Conservation (phyloP, 495 filamentous ascomycete genomes). For the Pyrenopolyporus hunteri region DNA sequence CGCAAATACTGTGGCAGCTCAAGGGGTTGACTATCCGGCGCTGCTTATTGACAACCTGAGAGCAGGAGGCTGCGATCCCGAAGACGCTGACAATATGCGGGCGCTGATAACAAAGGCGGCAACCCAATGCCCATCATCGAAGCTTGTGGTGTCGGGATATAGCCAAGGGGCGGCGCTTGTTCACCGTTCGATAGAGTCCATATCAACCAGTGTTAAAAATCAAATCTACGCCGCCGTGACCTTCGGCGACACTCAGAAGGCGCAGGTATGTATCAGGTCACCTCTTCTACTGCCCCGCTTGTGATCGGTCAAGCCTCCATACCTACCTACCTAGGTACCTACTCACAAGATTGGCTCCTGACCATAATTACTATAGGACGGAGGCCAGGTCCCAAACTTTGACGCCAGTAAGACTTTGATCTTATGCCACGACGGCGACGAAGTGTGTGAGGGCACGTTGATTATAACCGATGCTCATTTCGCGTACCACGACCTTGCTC, state of each 20-base stretch:
- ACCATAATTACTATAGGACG: constrained; percentile 40
- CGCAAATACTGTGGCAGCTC: constrained; percentile 40
- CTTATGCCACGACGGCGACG: constrained; percentile 59
- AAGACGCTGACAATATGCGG: constrained; percentile 45
- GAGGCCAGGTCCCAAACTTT: constrained; percentile 54
- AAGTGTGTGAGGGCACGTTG: constrained; percentile 59
- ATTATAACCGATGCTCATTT: constrained; percentile 56
- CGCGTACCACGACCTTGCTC: constrained; percentile 47
- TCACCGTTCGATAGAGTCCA: constrained; percentile 53
- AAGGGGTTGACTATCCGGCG: constrained; percentile 50
- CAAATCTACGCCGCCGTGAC: constrained; percentile 61
- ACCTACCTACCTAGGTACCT: too few species aligned
- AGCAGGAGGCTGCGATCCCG: constrained; percentile 42
- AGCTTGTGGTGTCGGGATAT: constrained; percentile 49
- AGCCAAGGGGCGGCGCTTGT: constrained; percentile 64
- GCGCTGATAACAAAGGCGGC: constrained; percentile 43
- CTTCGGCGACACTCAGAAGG: constrained; percentile 64
- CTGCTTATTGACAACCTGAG: constrained; percentile 45
- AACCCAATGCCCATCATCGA: constrained; percentile 44
- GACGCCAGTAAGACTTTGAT: constrained; percentile 52
- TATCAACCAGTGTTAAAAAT: constrained; percentile 48
- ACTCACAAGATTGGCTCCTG: too few species aligned
- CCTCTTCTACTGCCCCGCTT: too few species aligned
- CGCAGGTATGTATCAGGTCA: constrained; percentile 22
- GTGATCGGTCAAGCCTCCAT: too few species aligned